A percentile compares a stretch with the other conserved stretches of the same genome.
phyloP scores from a whole-genome alignment of 2,329 filamentous ascomycete genomes.

The Nothomitra cinnamomea region DNA sequence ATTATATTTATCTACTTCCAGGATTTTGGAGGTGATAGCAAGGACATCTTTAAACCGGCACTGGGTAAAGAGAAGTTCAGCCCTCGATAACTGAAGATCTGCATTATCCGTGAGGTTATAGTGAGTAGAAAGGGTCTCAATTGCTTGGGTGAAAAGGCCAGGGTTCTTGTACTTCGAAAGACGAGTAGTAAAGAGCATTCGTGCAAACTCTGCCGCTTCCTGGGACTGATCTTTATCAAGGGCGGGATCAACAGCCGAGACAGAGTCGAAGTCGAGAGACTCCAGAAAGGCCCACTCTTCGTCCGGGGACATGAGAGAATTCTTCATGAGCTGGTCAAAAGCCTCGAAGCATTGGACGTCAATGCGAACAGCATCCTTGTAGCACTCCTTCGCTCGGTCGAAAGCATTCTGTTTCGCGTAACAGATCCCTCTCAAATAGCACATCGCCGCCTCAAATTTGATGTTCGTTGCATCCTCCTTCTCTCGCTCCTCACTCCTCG shows the following conservation, averaged over 20 bases:
- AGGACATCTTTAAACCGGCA: constrained; percentile 84
- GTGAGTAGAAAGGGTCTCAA: constrained; percentile 82
- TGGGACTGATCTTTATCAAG: constrained; percentile 53
- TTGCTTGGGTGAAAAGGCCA: constrained; percentile 62
- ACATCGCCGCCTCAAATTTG: constrained; percentile 92
- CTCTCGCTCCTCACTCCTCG: constrained; percentile 43
- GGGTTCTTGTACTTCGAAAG: constrained; percentile 91
- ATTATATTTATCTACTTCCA: constrained; percentile 74
- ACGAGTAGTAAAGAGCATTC: constrained; percentile 89
- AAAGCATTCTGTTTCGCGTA: constrained; percentile 96
- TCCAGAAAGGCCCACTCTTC: constrained; percentile 85
- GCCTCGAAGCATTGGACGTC: constrained; percentile 98
- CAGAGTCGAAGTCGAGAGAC: constrained; percentile 75
- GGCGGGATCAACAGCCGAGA: constrained; percentile 33
- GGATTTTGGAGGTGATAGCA: constrained; percentile 63
- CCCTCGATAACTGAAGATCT: constrained; percentile 76
- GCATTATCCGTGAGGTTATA: constrained; percentile 77
- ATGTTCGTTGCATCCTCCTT: constrained; percentile 57
- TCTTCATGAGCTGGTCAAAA: constrained; percentile 95
- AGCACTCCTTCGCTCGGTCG: constrained; percentile 92
- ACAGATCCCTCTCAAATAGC: constrained; percentile 81
- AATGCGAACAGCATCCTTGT: constrained; percentile 91
- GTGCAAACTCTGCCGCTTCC: constrained; percentile 84
- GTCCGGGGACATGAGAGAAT: constrained; percentile 73
- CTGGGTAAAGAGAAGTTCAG: constrained; percentile 84